A percentile compares a stretch with the other conserved stretches of the same genome.
These are phyloP conservation scores for Nemania sp. DNA, from an alignment of 2,329 filamentous ascomycete species.

Conservation along the genomic window DNA sequence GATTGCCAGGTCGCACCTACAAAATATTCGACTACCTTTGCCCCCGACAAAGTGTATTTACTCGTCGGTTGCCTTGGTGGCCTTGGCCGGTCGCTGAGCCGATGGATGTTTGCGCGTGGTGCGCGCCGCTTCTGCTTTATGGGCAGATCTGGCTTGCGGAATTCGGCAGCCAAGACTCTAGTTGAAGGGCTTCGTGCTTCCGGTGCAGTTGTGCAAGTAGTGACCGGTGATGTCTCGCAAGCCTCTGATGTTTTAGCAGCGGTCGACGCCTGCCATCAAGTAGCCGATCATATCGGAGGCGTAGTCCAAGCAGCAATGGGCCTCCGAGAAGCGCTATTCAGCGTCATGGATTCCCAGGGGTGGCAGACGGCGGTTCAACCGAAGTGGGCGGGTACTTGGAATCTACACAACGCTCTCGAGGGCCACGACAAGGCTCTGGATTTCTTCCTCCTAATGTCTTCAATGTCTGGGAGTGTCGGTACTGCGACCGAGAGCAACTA, in stretches of 20 bases:
- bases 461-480: conserved; percentile 38
- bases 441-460: conserved; percentile 42
- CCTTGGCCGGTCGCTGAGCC: conserved; percentile 41
- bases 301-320: conserved; percentile 41
- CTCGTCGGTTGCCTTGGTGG: conserved; percentile 38
- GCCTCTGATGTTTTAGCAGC: conserved; percentile 25
- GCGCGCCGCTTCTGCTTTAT: conserved; percentile 42
- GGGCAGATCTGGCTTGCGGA: conserved; percentile 37
- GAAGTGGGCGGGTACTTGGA: conserved; percentile 34
- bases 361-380: conserved; percentile 35
- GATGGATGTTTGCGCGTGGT: conserved; percentile 41
- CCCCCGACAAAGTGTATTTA: conserved; percentile 28
- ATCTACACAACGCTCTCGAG: conserved; percentile 31
- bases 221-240: conserved; percentile 32
- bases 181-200: conserved; percentile 26
- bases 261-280: conserved; percentile 12
- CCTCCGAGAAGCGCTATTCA: conserved; percentile 38
- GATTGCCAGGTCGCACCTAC: conserved; percentile 4
- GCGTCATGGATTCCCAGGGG: conserved; percentile 30
- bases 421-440: conserved; percentile 32
- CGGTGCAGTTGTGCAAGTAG: conserved; percentile 15
- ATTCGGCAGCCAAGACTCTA: conserved; percentile 27
- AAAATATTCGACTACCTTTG: conserved; percentile 17
- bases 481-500: conserved; percentile 44
- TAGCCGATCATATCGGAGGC: conserved; percentile 25